Conservation (phyloP, 139 green algal species). For the Coelastrella sp. region DNA sequence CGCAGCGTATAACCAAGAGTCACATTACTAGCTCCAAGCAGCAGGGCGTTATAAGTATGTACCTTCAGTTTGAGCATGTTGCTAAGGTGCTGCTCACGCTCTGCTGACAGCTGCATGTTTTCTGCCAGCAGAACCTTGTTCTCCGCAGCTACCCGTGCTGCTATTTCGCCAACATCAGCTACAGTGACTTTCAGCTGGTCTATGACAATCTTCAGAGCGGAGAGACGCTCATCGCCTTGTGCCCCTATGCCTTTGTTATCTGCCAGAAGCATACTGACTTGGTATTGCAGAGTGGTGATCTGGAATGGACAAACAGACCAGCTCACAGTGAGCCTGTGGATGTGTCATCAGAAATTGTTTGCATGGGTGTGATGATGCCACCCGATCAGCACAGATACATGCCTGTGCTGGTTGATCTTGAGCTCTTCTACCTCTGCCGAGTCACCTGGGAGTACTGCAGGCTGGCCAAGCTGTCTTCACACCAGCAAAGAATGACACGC, state of each 20-base stretch:
- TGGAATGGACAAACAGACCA: no score
- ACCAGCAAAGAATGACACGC: no score
- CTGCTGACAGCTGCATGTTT: constrained; percentile 1
- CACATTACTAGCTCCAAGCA: not conserved
- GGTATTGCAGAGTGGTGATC: constrained; percentile 27
- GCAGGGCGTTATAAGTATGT: not conserved
- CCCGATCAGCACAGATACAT: no score
- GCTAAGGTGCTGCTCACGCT: not conserved
- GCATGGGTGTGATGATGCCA: no score
- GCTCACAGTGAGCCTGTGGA: no score
- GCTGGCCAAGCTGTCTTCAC: not conserved
- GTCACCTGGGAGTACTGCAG: not conserved
- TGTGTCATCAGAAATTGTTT: no score
- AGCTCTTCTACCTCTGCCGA: not conserved
- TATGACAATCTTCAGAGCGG: constrained; percentile 18
- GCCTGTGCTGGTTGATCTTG: no score
- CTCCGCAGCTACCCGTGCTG: not conserved
- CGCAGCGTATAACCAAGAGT: no score
- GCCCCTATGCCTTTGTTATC: not conserved
- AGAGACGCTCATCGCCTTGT: not conserved
- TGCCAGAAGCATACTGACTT: constrained; percentile 26
- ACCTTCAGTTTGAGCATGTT: not conserved
- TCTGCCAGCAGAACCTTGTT: constrained; percentile 8
- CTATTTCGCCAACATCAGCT: not conserved
- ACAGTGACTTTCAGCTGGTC: not conserved